These are phyloP conservation scores for Barnettozyma hawaiiensis DNA, from an alignment of 1,139 yeast species.

Conservation along the genomic window DNA sequence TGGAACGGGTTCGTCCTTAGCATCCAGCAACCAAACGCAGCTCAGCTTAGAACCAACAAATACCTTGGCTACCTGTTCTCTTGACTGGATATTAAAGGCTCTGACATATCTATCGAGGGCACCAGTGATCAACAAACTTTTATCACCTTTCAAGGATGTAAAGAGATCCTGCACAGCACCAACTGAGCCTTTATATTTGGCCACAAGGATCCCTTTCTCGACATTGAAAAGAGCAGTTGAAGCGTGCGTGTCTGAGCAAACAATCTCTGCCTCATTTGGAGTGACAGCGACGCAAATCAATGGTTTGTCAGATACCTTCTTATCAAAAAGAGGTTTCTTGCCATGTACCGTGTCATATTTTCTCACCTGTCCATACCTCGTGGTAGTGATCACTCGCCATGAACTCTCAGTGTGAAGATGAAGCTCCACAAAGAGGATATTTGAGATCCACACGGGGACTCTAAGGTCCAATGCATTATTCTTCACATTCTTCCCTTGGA, in stretches of 20 bases:
- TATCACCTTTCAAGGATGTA: constrained; percentile 15
- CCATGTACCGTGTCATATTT: constrained; percentile 56
- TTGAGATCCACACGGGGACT: constrained; percentile 62
- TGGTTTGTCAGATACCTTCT: constrained; percentile 45
- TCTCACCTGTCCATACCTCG: constrained; percentile 66
- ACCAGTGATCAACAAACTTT: constrained; percentile 47
- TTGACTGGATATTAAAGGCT: constrained; percentile 55
- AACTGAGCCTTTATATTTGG: constrained; percentile 42
- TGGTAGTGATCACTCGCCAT: constrained; percentile 53
- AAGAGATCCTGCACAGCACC: constrained; percentile 37
- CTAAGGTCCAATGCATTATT: constrained; percentile 59
- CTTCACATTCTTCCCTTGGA: constrained; percentile 61
- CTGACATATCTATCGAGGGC: constrained; percentile 85
- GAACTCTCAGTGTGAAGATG: constrained; percentile 27
- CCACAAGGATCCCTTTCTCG: constrained; percentile 34
- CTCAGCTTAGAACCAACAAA: constrained; percentile 73
- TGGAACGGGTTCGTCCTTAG: constrained; percentile 18
- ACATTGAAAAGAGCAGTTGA: constrained; percentile 50
- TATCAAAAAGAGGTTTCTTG: constrained; percentile 50
- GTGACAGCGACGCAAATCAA: constrained; percentile 31
- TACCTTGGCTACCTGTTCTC: constrained; percentile 64
- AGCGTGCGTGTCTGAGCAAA: constrained; percentile 52
- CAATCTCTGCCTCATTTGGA: constrained; percentile 34
- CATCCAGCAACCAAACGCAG: constrained; percentile 44
- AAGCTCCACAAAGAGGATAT: constrained; percentile 40